Evolutionary conservation across 345 rosid species (phyloP), one percentile per base, ranked within the genome.

Genomic region (Hypericum perforatum): DNA sequence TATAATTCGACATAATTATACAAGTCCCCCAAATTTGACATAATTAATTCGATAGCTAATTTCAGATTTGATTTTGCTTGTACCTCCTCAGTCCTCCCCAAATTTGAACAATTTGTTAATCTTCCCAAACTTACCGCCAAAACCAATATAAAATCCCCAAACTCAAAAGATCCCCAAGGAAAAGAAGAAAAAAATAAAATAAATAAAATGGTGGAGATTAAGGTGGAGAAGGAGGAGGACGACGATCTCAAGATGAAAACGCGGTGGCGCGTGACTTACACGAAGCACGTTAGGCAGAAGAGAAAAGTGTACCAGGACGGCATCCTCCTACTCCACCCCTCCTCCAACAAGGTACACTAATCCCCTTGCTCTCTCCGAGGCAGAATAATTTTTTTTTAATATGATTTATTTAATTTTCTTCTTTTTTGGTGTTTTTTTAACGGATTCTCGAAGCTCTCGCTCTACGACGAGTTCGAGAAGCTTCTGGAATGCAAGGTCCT

Each of bases 281-380:
- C 98, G 57, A 85, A 85, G 74, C 89, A 91, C 65, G 39, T 87
- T 40, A 82, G 77, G 60, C 86, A 85, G 74, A 87, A 82, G 78
- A 66, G 94, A 48, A 87, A 91, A 65, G 75, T 78, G 53, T 91
- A 78, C 45, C 83, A 81, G 58, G 95, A 87, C 63, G 98, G 96
- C 47, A 78, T 78, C 76, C 53, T 91, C 16, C 78, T 75, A 49
- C 70, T 79, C 42, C 72, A 73, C 39, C 15, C 68, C 70, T 37
- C 79, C 54, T 53, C 71, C 50, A 68, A 58, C 71, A 85, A 87
- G 86, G 98, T 82, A 16, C 11, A n/a, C 14, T 16, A 10, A 14
- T 9, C 8, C 16, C 3, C 5, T 11, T 11, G 2, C 16, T 3
- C 9, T 32, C 22, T 22, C 29, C 9, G 8, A 8, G 5, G 10